Conservation (phyloP, 208 protist species). For the Leishmania lainsoni region DNA sequence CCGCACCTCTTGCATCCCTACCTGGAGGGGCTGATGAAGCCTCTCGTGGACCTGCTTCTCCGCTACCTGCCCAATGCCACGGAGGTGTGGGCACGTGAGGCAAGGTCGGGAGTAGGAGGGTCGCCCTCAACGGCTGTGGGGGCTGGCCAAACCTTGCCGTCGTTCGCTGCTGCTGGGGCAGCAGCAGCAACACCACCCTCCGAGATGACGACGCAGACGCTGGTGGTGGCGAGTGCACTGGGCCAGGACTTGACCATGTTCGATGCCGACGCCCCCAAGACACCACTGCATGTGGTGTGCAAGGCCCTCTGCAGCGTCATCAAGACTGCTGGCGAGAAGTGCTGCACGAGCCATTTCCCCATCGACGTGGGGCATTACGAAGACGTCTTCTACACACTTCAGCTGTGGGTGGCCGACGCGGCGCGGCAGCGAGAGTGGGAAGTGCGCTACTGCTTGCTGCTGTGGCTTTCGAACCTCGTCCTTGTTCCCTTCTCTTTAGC, state of each 20-base stretch:
- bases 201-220: slow-evolving; percentile 1
- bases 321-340: slow-evolving; percentile 95
- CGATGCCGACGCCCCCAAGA: slow-evolving; percentile 70
- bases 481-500: slow-evolving; percentile 96
- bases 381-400: slow-evolving; percentile 84
- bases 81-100: slow-evolving; percentile 43
- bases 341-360: slow-evolving; percentile 93
- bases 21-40: slow-evolving; percentile 84
- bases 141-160: background rate
- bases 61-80: slow-evolving; percentile 46
- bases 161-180: background rate
- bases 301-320: slow-evolving; percentile 90
- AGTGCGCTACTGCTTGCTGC: slow-evolving; percentile 94
- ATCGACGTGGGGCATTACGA: slow-evolving; percentile 91
- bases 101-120: background rate
- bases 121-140: background rate
- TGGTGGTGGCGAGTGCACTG: slow-evolving; percentile 32
- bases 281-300: slow-evolving; percentile 74
- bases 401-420: slow-evolving; percentile 59
- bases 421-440: slow-evolving; percentile 90
- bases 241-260: slow-evolving; percentile 84
- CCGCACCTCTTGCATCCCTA: slow-evolving; percentile 92
- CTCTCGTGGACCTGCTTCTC: slow-evolving; percentile 72
- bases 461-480: slow-evolving; percentile 97
- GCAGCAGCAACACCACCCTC: background rate